Evolutionary conservation across 108 stramenopile genomes (phyloP).

Genomic region (Aurantiochytrium sp.): DNA sequence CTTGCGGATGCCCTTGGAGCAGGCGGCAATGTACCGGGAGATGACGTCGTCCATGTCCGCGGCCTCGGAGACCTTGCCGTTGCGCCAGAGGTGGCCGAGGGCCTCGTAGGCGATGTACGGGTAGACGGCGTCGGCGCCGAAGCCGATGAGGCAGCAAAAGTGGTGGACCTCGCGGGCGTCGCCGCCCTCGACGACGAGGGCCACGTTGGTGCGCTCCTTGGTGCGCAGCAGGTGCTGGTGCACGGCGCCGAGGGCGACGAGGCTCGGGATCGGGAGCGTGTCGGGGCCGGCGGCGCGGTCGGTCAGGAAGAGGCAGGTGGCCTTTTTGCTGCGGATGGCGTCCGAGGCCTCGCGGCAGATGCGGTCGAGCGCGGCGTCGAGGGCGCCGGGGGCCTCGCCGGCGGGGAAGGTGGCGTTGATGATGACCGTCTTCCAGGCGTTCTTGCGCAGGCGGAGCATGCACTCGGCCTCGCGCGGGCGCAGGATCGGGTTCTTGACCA

Average conservation of each 20-base stretch:
- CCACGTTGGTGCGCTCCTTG: slow-evolving; percentile 83
- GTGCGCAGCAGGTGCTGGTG: slow-evolving; percentile 92
- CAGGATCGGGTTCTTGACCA: slow-evolving; percentile 85
- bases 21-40: slow-evolving; percentile 82
- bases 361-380: slow-evolving; percentile 81
- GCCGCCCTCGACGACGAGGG: slow-evolving; percentile 88
- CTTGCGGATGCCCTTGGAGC: slow-evolving; percentile 89
- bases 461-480: slow-evolving; percentile 67
- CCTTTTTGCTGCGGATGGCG: slow-evolving; percentile 73
- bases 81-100: slow-evolving; percentile 82
- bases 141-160: slow-evolving; percentile 80
- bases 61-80: slow-evolving; percentile 37
- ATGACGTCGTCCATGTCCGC: slow-evolving; percentile 78
- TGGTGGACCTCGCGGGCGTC: slow-evolving; percentile 94
- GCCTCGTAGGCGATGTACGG: slow-evolving; percentile 96
- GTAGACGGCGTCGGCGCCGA: slow-evolving; percentile 90
- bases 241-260: slow-evolving; percentile 89
- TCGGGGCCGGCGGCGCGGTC: slow-evolving; percentile 82
- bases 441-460: slow-evolving; percentile 56
- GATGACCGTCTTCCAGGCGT: slow-evolving; percentile 52
- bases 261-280: slow-evolving; percentile 79
- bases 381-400: slow-evolving; percentile 77
- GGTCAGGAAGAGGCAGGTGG: slow-evolving; percentile 78
- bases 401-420: slow-evolving; percentile 86
- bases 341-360: slow-evolving; percentile 88